Percentiles rank a stretch among this genome's conserved stretches.
Evolutionary conservation across 164 flowering plant species (phyloP).

Genomic region (Chimonanthus salicifolius): DNA sequence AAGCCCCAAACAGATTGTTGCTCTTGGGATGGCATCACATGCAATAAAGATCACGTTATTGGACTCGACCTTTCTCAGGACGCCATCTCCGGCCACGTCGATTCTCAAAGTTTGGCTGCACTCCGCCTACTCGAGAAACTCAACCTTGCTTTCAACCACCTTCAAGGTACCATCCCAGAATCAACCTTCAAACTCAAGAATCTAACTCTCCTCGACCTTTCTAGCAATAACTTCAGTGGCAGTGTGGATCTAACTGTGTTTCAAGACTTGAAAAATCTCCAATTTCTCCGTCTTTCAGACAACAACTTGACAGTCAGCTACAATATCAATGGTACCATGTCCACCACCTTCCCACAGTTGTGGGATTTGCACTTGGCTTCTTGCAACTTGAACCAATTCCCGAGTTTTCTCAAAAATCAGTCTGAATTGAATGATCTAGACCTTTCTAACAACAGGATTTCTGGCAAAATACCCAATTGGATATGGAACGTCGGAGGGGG

Average conservation of each 20-base stretch:
- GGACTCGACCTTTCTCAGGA: neutral
- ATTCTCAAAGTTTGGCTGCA: neutral
- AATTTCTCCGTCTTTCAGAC: neutral
- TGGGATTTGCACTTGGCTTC: neutral
- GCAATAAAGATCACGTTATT: neutral
- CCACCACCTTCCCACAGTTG: neutral
- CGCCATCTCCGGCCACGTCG: neutral
- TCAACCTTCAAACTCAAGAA: neutral
- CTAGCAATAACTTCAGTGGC: neutral
- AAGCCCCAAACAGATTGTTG: neutral
- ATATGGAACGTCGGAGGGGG: neutral
- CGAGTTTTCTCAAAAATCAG: no score
- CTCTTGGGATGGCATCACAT: neutral
- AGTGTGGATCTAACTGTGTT: neutral
- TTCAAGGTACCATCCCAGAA: neutral
- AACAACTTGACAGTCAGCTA: neutral
- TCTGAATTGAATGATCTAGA: neutral
- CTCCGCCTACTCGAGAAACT: neutral
- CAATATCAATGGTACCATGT: no score
- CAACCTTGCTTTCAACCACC: neutral
- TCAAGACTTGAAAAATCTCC: neutral
- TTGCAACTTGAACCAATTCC: neutral
- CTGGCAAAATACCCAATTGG: neutral
- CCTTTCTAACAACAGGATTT: neutral
- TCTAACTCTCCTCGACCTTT: neutral